phyloP scores from a whole-genome alignment of 1,139 yeast genomes.

The Zygosaccharomyces sapae region DNA sequence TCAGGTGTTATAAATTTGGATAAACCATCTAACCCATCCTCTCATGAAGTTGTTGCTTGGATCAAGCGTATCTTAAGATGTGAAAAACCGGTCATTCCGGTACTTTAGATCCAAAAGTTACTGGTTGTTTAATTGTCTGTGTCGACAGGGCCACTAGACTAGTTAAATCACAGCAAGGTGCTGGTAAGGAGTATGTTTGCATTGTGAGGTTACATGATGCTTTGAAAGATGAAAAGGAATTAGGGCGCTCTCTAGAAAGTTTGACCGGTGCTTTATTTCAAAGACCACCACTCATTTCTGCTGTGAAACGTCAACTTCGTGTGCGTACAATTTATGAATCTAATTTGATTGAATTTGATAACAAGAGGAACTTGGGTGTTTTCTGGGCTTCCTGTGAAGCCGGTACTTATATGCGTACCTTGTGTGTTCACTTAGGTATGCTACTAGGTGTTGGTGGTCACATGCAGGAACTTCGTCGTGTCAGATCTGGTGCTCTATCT shows the following conservation, averaged over 20 bases:
- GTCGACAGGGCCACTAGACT: slow-evolving; percentile 96
- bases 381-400: slow-evolving; percentile 99
- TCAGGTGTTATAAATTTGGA: slow-evolving; percentile 96
- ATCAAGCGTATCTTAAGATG: slow-evolving; percentile 90
- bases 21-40: slow-evolving; percentile 96
- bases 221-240: slow-evolving; percentile 82
- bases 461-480: slow-evolving; percentile 99
- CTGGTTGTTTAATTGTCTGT: slow-evolving; percentile 97
- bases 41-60: slow-evolving; percentile 99
- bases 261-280: slow-evolving; percentile 98
- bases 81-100: slow-evolving; percentile 99
- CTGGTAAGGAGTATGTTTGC: slow-evolving; percentile 99
- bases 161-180: slow-evolving; percentile 98
- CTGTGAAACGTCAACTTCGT: slow-evolving; percentile 98
- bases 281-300: slow-evolving; percentile 98
- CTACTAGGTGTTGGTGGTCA: slow-evolving; percentile 98
- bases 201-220: slow-evolving; percentile 94
- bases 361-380: slow-evolving; percentile 93
- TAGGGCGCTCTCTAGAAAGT: slow-evolving; percentile 84
- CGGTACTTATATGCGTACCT: slow-evolving; percentile 98
- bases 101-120: slow-evolving; percentile 97
- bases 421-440: slow-evolving; percentile 98
- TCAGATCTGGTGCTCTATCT: slow-evolving; percentile 91
- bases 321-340: slow-evolving; percentile 97
- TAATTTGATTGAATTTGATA: slow-evolving; percentile 90